A percentile compares a stretch with the other conserved stretches of the same genome.
Evolutionary conservation across 495 filamentous ascomycete species (phyloP).

Genomic region (Penicillium lagena): DNA sequence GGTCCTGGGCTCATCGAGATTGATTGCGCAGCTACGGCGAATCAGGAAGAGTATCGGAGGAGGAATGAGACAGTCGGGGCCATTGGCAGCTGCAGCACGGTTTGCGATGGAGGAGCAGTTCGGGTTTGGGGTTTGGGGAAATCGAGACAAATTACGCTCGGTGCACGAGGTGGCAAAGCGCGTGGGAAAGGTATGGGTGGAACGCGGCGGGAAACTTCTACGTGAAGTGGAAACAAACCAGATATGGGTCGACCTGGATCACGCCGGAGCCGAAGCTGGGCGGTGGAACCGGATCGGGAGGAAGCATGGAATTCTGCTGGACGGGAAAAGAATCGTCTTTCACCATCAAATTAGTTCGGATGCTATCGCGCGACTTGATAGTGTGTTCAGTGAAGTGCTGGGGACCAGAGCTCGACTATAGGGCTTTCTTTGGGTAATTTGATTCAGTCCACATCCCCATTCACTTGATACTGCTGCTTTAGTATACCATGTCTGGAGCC

Average conservation of each 20-base stretch:
- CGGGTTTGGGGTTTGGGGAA: slow-evolving; percentile 48
- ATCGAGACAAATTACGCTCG: slow-evolving; percentile 55
- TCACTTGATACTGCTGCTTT: too few species aligned
- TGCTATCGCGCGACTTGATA: background rate
- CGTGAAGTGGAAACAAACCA: slow-evolving; percentile 73
- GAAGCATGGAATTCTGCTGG: background rate
- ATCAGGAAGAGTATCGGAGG: slow-evolving; percentile 82
- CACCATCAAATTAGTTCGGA: slow-evolving; percentile 1
- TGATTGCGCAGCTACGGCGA: slow-evolving; percentile 70
- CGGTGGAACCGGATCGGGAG: background rate
- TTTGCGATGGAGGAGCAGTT: slow-evolving; percentile 55
- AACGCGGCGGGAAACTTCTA: slow-evolving; percentile 41
- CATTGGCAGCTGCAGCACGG: slow-evolving; percentile 40
- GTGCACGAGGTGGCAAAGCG: slow-evolving; percentile 60
- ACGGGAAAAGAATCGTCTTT: background rate
- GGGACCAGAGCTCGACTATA: too few species aligned
- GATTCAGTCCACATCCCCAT: too few species aligned
- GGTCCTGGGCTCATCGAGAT: slow-evolving; percentile 56
- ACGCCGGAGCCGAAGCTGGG: slow-evolving; percentile 20
- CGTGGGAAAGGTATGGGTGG: slow-evolving; percentile 58
- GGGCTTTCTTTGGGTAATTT: too few species aligned
- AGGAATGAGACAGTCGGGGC: slow-evolving; percentile 63
- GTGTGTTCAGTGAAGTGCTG: too few species aligned
- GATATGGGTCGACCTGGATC: slow-evolving; percentile 79
- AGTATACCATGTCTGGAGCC: too few species aligned